Evolutionary conservation across 441 rosid genomes (phyloP).

Genomic region (Manihot esculenta): DNA sequence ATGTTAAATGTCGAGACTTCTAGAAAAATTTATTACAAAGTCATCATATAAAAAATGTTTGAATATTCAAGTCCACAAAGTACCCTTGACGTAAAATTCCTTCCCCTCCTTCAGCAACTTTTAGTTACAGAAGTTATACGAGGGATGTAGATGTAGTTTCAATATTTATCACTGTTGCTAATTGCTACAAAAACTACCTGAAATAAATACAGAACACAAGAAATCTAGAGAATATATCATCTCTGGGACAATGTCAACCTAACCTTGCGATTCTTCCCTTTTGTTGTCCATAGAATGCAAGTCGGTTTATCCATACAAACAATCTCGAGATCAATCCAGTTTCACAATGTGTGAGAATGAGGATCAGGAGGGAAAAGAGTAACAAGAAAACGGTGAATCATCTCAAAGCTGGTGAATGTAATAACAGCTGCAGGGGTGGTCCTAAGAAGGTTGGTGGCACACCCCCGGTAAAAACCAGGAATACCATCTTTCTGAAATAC

Average conservation of each 20-base stretch:
- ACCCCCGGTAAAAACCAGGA: slow-evolving; percentile 88
- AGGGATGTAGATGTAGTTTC: slow-evolving; percentile 4
- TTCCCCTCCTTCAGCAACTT: slow-evolving; percentile 11
- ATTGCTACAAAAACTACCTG: slow-evolving; percentile 13
- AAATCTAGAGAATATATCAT: slow-evolving; percentile 8
- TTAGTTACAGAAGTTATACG: neutral
- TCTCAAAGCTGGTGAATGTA: slow-evolving; percentile 92
- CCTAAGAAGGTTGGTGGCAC: slow-evolving; percentile 82
- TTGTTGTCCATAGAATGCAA: neutral
- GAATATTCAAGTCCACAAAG: neutral
- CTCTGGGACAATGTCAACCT: neutral
- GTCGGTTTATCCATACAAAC: neutral
- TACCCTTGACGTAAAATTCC: slow-evolving; percentile 19
- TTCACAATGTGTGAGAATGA: slow-evolving; percentile 44
- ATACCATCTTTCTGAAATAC: slow-evolving; percentile 71
- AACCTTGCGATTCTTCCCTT: neutral
- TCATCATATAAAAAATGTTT: neutral
- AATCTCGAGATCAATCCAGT: slow-evolving; percentile 12
- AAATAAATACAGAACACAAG: slow-evolving; percentile 6
- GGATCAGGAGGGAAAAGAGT: slow-evolving; percentile 50
- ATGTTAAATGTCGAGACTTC: neutral
- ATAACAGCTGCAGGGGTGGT: slow-evolving; percentile 93
- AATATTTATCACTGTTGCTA: slow-evolving; percentile 1
- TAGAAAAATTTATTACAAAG: slow-evolving; percentile 1
- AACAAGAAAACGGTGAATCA: slow-evolving; percentile 71